These are phyloP conservation scores for Leptographium procerum DNA, from an alignment of 2,329 filamentous ascomycete genomes.

Conservation along the genomic window DNA sequence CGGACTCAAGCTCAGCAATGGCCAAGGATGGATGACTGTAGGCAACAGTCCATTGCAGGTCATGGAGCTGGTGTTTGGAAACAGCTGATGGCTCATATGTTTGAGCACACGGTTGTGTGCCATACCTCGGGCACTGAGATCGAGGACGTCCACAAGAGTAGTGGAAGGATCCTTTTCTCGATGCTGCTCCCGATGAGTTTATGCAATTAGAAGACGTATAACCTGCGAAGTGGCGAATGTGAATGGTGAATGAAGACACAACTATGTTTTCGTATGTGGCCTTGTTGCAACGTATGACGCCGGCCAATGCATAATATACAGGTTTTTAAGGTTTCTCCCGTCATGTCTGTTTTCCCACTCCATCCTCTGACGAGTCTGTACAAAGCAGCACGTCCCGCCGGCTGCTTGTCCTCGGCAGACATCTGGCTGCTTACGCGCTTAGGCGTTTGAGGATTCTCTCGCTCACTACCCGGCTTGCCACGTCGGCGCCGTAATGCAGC, in stretches of 20 bases:
- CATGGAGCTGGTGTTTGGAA: neutral
- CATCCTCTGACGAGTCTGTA: neutral
- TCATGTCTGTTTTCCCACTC: neutral
- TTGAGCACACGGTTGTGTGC: neutral
- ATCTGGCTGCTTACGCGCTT: constrained; percentile 4
- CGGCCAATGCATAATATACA: constrained; percentile 4
- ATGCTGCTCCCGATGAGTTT: neutral
- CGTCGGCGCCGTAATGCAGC: constrained; percentile 73
- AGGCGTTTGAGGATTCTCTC: constrained; percentile 57
- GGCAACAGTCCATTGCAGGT: too few species aligned
- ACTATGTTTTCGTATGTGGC: neutral
- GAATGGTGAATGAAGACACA: neutral
- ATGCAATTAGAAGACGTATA: neutral
- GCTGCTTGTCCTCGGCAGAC: neutral
- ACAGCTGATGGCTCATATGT: neutral
- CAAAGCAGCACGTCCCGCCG: neutral
- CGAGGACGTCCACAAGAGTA: too few species aligned
- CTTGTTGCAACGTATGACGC: neutral
- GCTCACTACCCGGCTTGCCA: constrained; percentile 62
- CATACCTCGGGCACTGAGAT: too few species aligned
- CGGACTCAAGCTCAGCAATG: neutral
- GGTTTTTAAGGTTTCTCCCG: neutral
- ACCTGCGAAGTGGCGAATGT: neutral
- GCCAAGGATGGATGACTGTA: neutral
- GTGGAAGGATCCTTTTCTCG: neutral